Conservation (phyloP, 108 stramenopile genomes). For the Aurantiochytrium sp. region DNA sequence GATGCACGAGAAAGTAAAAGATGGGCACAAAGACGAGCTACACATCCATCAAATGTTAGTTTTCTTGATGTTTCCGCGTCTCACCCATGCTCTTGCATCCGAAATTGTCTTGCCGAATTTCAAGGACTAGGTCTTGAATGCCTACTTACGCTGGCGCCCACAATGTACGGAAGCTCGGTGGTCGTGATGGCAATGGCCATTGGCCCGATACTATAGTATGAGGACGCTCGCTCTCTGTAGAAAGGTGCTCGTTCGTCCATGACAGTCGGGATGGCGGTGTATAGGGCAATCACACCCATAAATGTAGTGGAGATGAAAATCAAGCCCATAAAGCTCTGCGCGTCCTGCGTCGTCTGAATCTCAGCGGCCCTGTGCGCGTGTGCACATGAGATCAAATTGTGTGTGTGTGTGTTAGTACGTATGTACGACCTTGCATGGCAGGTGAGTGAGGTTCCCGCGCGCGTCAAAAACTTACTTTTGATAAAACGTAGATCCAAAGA, state of each 20-base stretch:
- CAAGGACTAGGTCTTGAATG: no score
- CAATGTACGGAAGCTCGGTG: not conserved
- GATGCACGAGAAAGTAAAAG: not conserved
- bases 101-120: no score
- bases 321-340: not conserved
- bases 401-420: no score
- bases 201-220: not conserved
- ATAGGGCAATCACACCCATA: not conserved
- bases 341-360: not conserved
- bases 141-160: not conserved
- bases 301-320: not conserved
- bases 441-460: no score
- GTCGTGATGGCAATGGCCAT: not conserved
- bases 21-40: not conserved
- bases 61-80: not conserved
- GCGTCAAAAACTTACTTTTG: not conserved
- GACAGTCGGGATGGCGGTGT: not conserved
- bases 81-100: no score
- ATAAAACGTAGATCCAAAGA: not conserved
- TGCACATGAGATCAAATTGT: no score
- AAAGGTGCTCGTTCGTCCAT: not conserved
- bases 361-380: no score
- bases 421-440: no score
- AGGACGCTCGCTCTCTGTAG: not conserved
- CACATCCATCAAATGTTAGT: not conserved